phyloP scores from a whole-genome alignment of 208 protist genomes.

The Crithidia brevicula region DNA sequence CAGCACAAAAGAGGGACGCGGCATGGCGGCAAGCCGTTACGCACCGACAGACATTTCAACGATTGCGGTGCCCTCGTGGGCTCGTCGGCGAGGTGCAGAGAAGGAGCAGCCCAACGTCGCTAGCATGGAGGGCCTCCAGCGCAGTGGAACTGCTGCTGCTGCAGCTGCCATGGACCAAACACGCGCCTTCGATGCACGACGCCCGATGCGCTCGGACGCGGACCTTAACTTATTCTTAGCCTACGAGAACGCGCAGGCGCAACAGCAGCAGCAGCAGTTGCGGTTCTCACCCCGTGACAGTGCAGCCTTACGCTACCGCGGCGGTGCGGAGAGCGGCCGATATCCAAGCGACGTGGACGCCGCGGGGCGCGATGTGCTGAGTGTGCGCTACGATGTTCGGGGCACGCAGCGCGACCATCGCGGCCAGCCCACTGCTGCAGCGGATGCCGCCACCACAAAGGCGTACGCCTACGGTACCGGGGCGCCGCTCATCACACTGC shows the following conservation, averaged over 20 bases:
- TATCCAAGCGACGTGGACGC: conserved; percentile 6
- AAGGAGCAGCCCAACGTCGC: not conserved
- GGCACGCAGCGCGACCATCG: not conserved
- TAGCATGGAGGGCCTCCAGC: no score
- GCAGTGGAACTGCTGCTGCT: no score
- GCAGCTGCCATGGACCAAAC: conserved; percentile 1
- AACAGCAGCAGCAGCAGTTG: conserved; percentile 20
- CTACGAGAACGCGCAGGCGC: conserved; percentile 17
- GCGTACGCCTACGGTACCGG: no score
- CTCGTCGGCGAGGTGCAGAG: conserved; percentile 11
- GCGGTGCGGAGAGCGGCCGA: not conserved
- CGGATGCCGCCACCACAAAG: no score
- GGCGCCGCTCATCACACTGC: conserved; percentile 22
- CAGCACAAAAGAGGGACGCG: no score
- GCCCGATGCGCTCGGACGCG: conserved; percentile 43
- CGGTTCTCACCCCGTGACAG: not conserved
- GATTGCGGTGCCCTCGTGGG: conserved; percentile 32
- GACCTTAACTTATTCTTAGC: conserved; percentile 54
- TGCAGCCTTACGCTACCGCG: not conserved
- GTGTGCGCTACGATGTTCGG: conserved; percentile 6
- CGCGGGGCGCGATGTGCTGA: not conserved
- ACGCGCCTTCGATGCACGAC: conserved; percentile 21
- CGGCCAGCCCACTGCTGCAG: not conserved
- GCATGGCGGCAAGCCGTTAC: not conserved
- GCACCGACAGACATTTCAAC: conserved; percentile 7